Evolutionary conservation across 768 basidiomycete genomes (phyloP), one percentile per base, ranked within the genome.

Genomic region (Naganishia onofrii): DNA sequence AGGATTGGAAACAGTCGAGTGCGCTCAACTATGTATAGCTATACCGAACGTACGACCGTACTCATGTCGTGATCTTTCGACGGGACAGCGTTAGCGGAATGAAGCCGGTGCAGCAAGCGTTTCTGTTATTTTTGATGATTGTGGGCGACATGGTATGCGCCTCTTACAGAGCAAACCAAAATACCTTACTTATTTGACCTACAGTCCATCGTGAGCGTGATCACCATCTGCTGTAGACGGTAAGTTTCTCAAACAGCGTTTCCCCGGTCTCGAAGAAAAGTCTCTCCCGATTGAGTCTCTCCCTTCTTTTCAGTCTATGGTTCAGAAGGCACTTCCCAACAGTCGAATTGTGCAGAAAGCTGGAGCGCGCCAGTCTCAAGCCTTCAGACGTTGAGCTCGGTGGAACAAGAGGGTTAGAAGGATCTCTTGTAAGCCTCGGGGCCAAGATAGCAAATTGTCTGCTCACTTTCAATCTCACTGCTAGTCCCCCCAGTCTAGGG

Each of bases 91-190:
- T 66, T 12, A 73, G 72, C 48, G 70, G 44, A 32, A 63, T 73
- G 26, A 38, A 21, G 31, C 68, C 70, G 10, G 66, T 70, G 3
- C 72, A 73, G 31, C 72, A 73, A 53, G 70, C 48, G 10, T 73
- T 73, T 60, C 63, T 73, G 58, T 42, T 73, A 13, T 21, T 73
- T 19, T 52, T 73, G 29, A 71, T 73, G 70, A 36, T 51, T 1
- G 19, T 69, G 10, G 68, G 68, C 23, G 68, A 69, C 29, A 69
- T 69, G 48, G 63, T 42, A 23, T 34, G 32, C 38, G 26, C n/a
- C 17, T 32, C 28, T 42, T n/a, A 12, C 12, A 7, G 1, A 13
- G 6, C 17, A 69, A 54, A 68, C 67, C 2, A 57, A 57, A 1
- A n/a, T 4, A 42, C 15, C 60, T 63, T 31, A 58, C 23, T n/a